A percentile compares a stretch with the other conserved stretches of the same genome.
Conservation (phyloP, 805 yeast genomes). For the Cyberlindnera subsufficiens region DNA sequence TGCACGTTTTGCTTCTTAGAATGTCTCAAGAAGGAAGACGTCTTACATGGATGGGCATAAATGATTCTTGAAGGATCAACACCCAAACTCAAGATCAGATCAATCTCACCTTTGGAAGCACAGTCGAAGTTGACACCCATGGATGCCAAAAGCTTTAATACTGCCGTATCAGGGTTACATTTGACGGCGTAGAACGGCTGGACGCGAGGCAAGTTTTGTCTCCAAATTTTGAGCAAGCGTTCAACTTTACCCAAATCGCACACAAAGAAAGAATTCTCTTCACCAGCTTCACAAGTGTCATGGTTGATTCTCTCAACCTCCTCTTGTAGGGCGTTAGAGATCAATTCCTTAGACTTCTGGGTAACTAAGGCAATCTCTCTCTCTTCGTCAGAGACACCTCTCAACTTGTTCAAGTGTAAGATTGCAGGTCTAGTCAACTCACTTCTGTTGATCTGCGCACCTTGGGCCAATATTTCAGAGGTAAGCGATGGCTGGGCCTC, state of each 20-base stretch:
- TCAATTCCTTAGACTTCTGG: conserved; percentile 25
- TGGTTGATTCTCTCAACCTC: conserved; percentile 43
- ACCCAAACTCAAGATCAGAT: conserved; percentile 54
- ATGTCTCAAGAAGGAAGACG: conserved; percentile 71
- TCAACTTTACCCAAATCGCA: conserved; percentile 75
- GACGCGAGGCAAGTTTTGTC: conserved; percentile 57
- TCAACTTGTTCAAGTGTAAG: conserved; percentile 6
- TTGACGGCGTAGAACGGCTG: conserved; percentile 93
- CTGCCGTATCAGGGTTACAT: conserved; percentile 71
- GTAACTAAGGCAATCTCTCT: conserved; percentile 21
- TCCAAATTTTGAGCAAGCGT: conserved; percentile 63
- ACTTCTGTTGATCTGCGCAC: conserved; percentile 7
- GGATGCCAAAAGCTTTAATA: conserved; percentile 49
- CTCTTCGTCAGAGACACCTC: not conserved
- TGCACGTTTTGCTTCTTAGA: conserved; percentile 53
- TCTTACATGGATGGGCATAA: conserved; percentile 93
- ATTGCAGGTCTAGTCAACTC: conserved; percentile 8
- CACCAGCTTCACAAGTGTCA: conserved; percentile 63
- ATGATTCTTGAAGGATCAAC: conserved; percentile 63
- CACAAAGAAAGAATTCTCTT: conserved; percentile 82
- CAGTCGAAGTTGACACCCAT: conserved; percentile 85
- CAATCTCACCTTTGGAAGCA: conserved; percentile 85
- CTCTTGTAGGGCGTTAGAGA: conserved; percentile 34
- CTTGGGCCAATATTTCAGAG: not conserved
- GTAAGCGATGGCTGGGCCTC: conserved; percentile 2